Evolutionary conservation across 208 protist species (phyloP).

Genomic region (Vickermania ingenoplastis): DNA sequence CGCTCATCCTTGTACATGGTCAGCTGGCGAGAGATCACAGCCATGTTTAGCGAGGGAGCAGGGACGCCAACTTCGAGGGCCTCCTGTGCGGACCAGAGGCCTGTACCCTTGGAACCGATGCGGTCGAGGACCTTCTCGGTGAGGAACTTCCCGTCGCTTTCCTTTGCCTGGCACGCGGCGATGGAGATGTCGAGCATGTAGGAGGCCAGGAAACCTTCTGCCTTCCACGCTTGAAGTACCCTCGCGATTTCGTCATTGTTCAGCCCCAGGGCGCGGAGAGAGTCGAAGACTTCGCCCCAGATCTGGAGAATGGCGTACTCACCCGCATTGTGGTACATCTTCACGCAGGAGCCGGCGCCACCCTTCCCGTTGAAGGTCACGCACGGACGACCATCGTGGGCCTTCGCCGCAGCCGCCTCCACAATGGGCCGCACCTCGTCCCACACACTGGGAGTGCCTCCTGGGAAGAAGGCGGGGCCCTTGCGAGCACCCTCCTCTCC

Average conservation of each 20-base stretch:
- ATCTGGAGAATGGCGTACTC: constrained; percentile 99
- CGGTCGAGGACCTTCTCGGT: constrained; percentile 94
- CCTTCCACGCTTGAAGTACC: constrained; percentile 94
- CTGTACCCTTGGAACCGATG: constrained; percentile 97
- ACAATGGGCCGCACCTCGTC: constrained; percentile 92
- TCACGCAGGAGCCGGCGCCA: constrained; percentile 98
- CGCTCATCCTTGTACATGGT: constrained; percentile 91
- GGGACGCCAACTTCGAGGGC: constrained; percentile 90
- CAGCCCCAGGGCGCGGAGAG: constrained; percentile 86
- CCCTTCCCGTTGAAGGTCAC: constrained; percentile 93
- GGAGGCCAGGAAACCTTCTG: constrained; percentile 85
- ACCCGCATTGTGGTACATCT: constrained; percentile 99
- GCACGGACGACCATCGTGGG: constrained; percentile 89
- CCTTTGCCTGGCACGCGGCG: constrained; percentile 91
- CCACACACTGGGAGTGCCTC: constrained; percentile 91
- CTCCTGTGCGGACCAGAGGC: constrained; percentile 93
- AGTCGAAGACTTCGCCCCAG: constrained; percentile 93
- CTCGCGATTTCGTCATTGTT: constrained; percentile 87
- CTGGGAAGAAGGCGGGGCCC: constrained; percentile 98
- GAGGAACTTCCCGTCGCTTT: constrained; percentile 72
- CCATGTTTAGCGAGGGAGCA: constrained; percentile 86
- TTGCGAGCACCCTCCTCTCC: constrained; percentile 98
- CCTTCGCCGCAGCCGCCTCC: constrained; percentile 93
- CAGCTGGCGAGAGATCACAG: constrained; percentile 90
- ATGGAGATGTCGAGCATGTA: constrained; percentile 99